These are phyloP conservation scores for Pyracantha coccinea DNA, from an alignment of 331 rosid species.

Conservation along the genomic window DNA sequence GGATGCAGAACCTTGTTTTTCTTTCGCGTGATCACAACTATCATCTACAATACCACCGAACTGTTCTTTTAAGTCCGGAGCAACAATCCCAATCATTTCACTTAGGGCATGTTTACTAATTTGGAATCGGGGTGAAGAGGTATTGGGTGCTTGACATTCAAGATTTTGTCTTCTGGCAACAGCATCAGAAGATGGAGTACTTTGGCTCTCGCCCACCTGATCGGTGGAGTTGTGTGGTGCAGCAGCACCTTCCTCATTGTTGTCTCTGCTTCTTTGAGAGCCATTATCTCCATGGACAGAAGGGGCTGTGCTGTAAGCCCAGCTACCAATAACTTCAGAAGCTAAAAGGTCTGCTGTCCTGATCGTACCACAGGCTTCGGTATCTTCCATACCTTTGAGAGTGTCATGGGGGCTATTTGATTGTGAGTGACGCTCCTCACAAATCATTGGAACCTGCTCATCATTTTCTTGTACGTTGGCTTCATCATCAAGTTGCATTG, in stretches of 20 bases:
- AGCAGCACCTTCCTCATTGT: constrained; percentile 35
- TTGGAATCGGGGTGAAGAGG: no score
- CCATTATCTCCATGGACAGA: constrained; percentile 68
- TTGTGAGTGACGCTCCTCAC: constrained; percentile 37
- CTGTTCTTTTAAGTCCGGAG: constrained; percentile 70
- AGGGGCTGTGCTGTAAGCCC: constrained; percentile 86
- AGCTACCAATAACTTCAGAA: constrained; percentile 92
- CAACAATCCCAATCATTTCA: constrained; percentile 90
- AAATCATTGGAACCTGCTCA: constrained; percentile 36
- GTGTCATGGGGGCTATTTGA: constrained; percentile 38
- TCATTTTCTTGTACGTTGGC: constrained; percentile 47
- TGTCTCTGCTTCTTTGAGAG: constrained; percentile 42
- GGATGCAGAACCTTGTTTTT: constrained; percentile 15
- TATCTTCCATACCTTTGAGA: constrained; percentile 46
- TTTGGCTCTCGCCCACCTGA: constrained; percentile 62
- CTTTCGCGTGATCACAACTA: constrained; percentile 19
- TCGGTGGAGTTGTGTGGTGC: constrained; percentile 37
- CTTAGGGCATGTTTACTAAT: constrained; percentile 13
- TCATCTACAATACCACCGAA: constrained; percentile 40
- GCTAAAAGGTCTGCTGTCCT: constrained; percentile 77
- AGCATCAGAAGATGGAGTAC: constrained; percentile 30
- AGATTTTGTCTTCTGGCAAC: constrained; percentile 28
- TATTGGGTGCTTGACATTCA: constrained; percentile 43
- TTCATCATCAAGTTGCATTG: constrained; percentile 76
- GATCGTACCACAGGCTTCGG: constrained; percentile 50